phyloP scores from a whole-genome alignment of 257 asterid genomes.

The Voacanga thouarsii region DNA sequence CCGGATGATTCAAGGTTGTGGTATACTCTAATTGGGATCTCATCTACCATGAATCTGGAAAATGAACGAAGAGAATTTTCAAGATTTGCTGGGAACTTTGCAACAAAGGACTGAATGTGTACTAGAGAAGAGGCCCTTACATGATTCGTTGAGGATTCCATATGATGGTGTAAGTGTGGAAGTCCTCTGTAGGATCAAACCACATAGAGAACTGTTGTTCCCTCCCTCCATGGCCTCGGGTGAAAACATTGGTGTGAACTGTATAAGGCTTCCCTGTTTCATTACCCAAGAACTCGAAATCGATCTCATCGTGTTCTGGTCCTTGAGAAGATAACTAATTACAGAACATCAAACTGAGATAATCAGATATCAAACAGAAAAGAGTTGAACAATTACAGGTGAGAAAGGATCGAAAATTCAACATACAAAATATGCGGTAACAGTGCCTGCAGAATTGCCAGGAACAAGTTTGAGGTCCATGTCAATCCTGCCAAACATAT shows the following conservation, averaged over 20 bases:
- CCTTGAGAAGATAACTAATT: constrained; percentile 29
- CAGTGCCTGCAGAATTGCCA: constrained; percentile 38
- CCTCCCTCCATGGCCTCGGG: constrained; percentile 33
- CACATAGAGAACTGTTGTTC: constrained; percentile 38
- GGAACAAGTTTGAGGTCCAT: constrained; percentile 32
- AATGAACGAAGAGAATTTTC: background rate
- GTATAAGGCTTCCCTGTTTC: constrained; percentile 34
- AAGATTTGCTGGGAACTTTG: background rate
- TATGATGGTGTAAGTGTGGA: constrained; percentile 31
- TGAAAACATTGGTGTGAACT: constrained; percentile 32
- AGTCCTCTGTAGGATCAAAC: constrained; percentile 35
- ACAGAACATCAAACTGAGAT: background rate
- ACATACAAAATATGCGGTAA: constrained; percentile 55
- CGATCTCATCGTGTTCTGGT: constrained; percentile 33
- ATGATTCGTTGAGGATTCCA: constrained; percentile 33
- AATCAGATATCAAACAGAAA: background rate
- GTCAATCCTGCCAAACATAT: constrained; percentile 26
- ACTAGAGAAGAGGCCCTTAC: constrained; percentile 4
- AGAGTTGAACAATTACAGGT: background rate
- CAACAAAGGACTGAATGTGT: background rate
- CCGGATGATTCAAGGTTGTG: constrained; percentile 21
- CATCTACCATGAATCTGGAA: constrained; percentile 35
- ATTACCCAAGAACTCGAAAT: constrained; percentile 38
- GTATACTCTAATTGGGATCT: constrained; percentile 31
- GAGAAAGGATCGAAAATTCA: background rate